phyloP scores from a whole-genome alignment of 257 asterid genomes.

The Apocynum venetum region DNA sequence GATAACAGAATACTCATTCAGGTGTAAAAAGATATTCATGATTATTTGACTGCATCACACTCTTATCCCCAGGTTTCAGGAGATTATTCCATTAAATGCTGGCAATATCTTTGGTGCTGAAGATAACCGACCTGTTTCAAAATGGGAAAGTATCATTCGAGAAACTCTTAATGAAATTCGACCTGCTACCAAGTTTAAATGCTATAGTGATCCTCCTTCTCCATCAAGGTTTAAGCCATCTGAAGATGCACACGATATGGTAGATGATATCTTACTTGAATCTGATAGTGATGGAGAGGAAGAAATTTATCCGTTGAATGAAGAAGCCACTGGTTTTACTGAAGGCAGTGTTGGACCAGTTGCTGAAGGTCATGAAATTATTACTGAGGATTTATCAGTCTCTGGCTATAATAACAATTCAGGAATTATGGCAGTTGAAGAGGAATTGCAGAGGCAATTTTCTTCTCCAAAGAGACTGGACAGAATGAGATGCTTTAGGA shows the following conservation, averaged over 20 bases:
- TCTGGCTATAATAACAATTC: slow-evolving; percentile 15
- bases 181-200: slow-evolving; percentile 53
- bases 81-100: slow-evolving; percentile 90
- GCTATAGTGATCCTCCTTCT: slow-evolving; percentile 82
- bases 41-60: slow-evolving; percentile 4
- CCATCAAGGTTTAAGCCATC: slow-evolving; percentile 80
- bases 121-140: slow-evolving; percentile 73
- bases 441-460: slow-evolving; percentile 36
- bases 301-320: slow-evolving; percentile 62
- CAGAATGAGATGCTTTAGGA: slow-evolving; percentile 47
- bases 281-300: slow-evolving; percentile 81
- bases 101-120: slow-evolving; percentile 93
- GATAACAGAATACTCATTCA: not conserved
- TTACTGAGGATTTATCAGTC: slow-evolving; percentile 23
- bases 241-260: slow-evolving; percentile 57
- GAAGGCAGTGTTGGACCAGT: slow-evolving; percentile 26
- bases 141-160: slow-evolving; percentile 90
- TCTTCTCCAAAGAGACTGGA: slow-evolving; percentile 48
- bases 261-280: slow-evolving; percentile 58
- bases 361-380: slow-evolving; percentile 11
- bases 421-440: slow-evolving; percentile 19
- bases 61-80: slow-evolving; percentile 69
- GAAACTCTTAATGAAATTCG: slow-evolving; percentile 68
- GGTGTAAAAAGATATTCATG: not conserved
- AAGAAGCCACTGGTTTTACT: slow-evolving; percentile 36